phyloP scores from a whole-genome alignment of 306 rosid genomes.

The Coriaria nepalensis region DNA sequence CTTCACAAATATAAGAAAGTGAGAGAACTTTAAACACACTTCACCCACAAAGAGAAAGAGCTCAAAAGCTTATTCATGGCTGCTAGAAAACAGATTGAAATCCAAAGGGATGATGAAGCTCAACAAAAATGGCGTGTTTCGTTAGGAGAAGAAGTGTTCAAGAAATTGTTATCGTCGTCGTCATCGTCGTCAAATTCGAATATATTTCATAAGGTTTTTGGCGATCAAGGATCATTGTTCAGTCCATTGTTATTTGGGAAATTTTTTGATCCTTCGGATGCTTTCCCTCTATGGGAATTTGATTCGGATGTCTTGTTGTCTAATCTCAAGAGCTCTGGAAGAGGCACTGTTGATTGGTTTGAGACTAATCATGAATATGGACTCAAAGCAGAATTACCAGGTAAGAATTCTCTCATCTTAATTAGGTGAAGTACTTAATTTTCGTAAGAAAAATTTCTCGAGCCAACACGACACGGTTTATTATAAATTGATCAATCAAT shows the following conservation, averaged over 20 bases:
- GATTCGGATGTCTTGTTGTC: constrained; percentile 65
- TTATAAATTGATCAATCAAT: too few species aligned
- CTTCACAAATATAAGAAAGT: constrained; percentile 37
- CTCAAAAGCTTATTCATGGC: constrained; percentile 23
- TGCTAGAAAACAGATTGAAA: constrained; percentile 48
- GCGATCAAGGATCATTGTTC: constrained; percentile 73
- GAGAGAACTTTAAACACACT: constrained; percentile 23
- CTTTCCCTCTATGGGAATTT: constrained; percentile 93
- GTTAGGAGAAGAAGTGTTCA: constrained; percentile 67
- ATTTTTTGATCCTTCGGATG: constrained; percentile 93
- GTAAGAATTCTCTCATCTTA: constrained; percentile 21
- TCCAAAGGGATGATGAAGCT: constrained; percentile 47
- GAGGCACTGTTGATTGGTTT: constrained; percentile 58
- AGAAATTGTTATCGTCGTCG: constrained; percentile 40
- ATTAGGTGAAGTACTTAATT: background rate
- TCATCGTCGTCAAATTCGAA: too few species aligned
- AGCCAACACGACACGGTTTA: background rate
- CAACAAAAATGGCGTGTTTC: constrained; percentile 71
- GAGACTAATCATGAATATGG: constrained; percentile 50
- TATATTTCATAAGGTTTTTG: constrained; percentile 54
- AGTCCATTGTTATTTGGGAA: constrained; percentile 89
- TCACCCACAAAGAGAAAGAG: constrained; percentile 13
- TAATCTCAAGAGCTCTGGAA: constrained; percentile 40
- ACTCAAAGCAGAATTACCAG: constrained; percentile 73
- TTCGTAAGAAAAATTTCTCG: background rate